Evolutionary conservation across 768 basidiomycete genomes (phyloP), one percentile per base, ranked within the genome.

Genomic region (Tricholoma matsutake): DNA sequence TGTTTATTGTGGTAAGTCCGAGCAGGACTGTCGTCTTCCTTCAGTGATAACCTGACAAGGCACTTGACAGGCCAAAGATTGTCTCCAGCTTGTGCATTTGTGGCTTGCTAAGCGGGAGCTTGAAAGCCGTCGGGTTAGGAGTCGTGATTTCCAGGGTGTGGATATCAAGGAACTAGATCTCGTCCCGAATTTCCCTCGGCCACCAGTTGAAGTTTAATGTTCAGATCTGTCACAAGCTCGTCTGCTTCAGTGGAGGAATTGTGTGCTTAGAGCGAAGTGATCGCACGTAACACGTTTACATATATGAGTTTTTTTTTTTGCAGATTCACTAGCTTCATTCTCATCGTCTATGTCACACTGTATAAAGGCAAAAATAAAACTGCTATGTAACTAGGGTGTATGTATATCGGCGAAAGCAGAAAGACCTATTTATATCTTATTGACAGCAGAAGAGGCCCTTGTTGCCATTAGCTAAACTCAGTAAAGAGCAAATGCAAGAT

Each of bases 21-120:
- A 18, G 22, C 11, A 22, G 18, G 18, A n/a, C 28, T 13, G 18
- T 22, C 49, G n/a, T 37, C 28, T 16, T 56, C 28, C 31, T n/a
- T 41, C 25, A 34, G 34, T 22, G 18, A 29, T 4, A 13, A 9
- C 51, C 53, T 43, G 11, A 6, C 41, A 52, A 47, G 37, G 58
- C 37, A 22, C 35, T 53, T 18, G 59, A 34, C 45, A 90, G 88
- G 83, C 79, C 7, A 89, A 86, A 69, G 91, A 92, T 60, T 85
- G 85, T 54, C 45, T 89, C 1, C 81, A 87, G 39, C 77, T 92
- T 0, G 71, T 88, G 4, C 86, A 92, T 65, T 76, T 90, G 6
- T 89, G 83, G 75, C 79, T 92, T 4, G 79, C 84, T 6, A 88
- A 89, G 68, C 85, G 84, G 16, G 91, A 92, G 68, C 75, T 91